Evolutionary conservation across 805 yeast species (phyloP).

Genomic region (Candida morakotiae): DNA sequence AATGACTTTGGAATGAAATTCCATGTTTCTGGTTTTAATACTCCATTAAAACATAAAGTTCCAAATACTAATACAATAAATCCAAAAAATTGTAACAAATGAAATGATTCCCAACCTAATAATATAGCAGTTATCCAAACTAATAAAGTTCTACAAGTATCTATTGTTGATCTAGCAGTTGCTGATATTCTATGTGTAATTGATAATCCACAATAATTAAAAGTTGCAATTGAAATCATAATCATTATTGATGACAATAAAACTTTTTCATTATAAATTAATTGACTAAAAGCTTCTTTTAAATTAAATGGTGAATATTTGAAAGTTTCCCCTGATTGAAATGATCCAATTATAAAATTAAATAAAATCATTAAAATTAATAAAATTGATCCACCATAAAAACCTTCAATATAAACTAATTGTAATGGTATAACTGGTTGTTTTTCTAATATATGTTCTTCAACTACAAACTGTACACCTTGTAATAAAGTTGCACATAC

Average conservation of each 20-base stretch:
- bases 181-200: conserved; percentile 65
- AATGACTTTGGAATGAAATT: conserved; percentile 36
- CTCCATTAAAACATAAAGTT: conserved; percentile 70
- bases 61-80: conserved; percentile 64
- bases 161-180: conserved; percentile 75
- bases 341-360: conserved; percentile 36
- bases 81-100: conserved; percentile 58
- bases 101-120: conserved; percentile 75
- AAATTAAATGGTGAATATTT: conserved; percentile 54
- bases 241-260: conserved; percentile 54
- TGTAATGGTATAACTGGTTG: conserved; percentile 56
- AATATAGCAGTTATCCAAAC: conserved; percentile 71
- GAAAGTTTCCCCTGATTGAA: conserved; percentile 28
- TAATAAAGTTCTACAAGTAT: conserved; percentile 67
- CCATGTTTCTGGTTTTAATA: conserved; percentile 50
- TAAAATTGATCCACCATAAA: conserved; percentile 53
- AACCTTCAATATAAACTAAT: conserved; percentile 73
- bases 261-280: conserved; percentile 42
- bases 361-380: conserved; percentile 41
- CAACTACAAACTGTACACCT: conserved; percentile 75
- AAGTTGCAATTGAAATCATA: conserved; percentile 67
- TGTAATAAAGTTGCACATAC: conserved; percentile 62
- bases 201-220: conserved; percentile 71
- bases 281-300: conserved; percentile 44
- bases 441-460: conserved; percentile 59